phyloP scores from a whole-genome alignment of 768 basidiomycete genomes.

The Daedaleopsis nitida region DNA sequence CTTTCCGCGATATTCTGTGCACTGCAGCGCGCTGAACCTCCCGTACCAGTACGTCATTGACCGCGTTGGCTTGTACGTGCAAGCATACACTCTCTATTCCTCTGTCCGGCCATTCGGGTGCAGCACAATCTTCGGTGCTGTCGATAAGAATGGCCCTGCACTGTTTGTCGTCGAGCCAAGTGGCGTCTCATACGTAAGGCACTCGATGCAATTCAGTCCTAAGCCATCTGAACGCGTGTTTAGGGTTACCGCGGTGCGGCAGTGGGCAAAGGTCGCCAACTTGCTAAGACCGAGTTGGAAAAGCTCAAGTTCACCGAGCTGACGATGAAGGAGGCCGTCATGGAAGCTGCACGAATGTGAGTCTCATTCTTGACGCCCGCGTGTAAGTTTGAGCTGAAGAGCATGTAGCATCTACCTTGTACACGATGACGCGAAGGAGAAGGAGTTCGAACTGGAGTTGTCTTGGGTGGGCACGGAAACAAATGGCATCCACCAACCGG shows the following conservation, averaged over 20 bases:
- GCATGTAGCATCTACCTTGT: constrained; percentile 86
- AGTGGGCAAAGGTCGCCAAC: constrained; percentile 96
- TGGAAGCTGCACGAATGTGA: constrained; percentile 94
- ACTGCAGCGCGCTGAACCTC: not conserved
- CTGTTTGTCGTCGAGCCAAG: constrained; percentile 94
- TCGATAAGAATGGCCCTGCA: constrained; percentile 86
- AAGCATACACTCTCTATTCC: constrained; percentile 96
- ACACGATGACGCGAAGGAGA: constrained; percentile 97
- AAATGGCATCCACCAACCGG: constrained; percentile 73
- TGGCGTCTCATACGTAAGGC: constrained; percentile 83
- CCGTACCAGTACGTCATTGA: constrained; percentile 49
- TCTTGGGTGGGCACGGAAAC: constrained; percentile 94
- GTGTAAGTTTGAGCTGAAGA: constrained; percentile 1
- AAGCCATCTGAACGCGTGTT: not conserved
- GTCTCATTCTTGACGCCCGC: constrained; percentile 32
- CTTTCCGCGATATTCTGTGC: not conserved
- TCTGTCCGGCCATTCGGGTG: constrained; percentile 97
- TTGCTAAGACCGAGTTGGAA: constrained; percentile 98
- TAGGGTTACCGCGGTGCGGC: constrained; percentile 96
- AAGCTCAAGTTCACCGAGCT: constrained; percentile 88
- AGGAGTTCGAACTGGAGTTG: constrained; percentile 97
- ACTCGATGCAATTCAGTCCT: not conserved
- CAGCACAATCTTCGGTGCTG: constrained; percentile 86
- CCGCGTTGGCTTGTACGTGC: constrained; percentile 86
- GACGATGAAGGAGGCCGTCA: constrained; percentile 80